phyloP scores from a whole-genome alignment of 495 filamentous ascomycete species.

The Cercophora sp. region DNA sequence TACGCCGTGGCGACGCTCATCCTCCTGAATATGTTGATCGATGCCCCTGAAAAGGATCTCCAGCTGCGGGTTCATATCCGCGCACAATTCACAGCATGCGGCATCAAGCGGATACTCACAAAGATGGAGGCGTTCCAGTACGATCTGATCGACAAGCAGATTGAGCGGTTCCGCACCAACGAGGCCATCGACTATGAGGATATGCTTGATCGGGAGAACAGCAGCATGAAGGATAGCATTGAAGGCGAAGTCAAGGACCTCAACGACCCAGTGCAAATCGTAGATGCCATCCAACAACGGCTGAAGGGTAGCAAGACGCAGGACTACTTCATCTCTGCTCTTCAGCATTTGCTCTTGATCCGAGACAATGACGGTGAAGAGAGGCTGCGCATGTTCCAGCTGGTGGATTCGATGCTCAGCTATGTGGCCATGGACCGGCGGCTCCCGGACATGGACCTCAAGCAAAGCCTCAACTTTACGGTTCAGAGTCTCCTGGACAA shows the following conservation, averaged over 20 bases:
- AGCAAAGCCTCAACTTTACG: conserved; percentile 94
- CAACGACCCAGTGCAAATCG: conserved; percentile 88
- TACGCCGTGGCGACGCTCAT: conserved; percentile 95
- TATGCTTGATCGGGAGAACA: conserved; percentile 84
- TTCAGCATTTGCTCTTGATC: conserved; percentile 93
- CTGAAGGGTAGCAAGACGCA: conserved; percentile 78
- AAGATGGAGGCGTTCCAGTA: conserved; percentile 99
- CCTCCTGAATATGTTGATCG: conserved; percentile 93
- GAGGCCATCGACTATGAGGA: conserved; percentile 98
- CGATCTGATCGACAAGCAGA: conserved; percentile 96
- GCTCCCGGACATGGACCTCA: conserved; percentile 93
- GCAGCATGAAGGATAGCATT: conserved; percentile 81
- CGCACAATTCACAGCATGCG: conserved; percentile 93
- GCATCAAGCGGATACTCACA: conserved; percentile 85
- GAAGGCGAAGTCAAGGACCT: conserved; percentile 93
- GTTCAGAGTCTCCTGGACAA: conserved; percentile 93
- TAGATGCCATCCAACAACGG: conserved; percentile 86
- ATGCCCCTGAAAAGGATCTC: conserved; percentile 82
- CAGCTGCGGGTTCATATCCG: conserved; percentile 90
- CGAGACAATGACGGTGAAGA: conserved; percentile 92
- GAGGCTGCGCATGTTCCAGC: conserved; percentile 91
- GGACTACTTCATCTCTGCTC: conserved; percentile 92
- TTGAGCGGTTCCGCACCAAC: conserved; percentile 88
- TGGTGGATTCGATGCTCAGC: conserved; percentile 95
- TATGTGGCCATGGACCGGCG: conserved; percentile 98